A percentile compares a stretch with the other conserved stretches of the same genome.
phyloP scores from a whole-genome alignment of 2,329 filamentous ascomycete genomes.

The Hawksworthiomyces lignivorus region DNA sequence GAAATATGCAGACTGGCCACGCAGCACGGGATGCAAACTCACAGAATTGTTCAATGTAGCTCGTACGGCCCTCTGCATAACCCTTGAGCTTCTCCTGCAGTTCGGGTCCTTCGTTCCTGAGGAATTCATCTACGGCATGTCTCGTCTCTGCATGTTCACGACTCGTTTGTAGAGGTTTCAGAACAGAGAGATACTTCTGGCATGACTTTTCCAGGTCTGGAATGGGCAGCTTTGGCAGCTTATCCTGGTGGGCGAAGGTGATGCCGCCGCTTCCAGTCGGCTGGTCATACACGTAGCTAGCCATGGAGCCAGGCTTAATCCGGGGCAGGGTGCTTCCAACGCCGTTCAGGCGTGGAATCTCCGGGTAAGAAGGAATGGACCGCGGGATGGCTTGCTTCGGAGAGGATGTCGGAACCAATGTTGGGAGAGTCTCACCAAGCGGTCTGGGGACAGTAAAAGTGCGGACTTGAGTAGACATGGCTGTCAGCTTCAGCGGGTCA shows the following conservation, averaged over 20 bases:
- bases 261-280: conserved; percentile 57
- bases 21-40: too few relatives aligned
- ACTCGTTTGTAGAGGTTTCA: conserved; percentile 71
- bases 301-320: conserved; percentile 16
- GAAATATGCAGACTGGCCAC: too few relatives aligned
- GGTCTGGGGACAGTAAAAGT: conserved; percentile 64
- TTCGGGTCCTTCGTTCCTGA: conserved; percentile 70
- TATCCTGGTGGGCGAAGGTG: conserved; percentile 85
- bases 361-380: conserved; percentile 27
- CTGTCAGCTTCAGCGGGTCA: conserved; percentile 33
- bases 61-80: conserved; percentile 84
- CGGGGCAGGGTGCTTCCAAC: conserved; percentile 9
- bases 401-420: conserved; percentile 23
- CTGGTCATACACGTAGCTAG: conserved; percentile 36
- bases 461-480: conserved; percentile 58
- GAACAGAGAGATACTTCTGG: conserved; percentile 68
- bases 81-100: conserved; percentile 83
- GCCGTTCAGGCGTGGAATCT: conserved; percentile 25
- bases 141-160: conserved; percentile 79
- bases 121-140: conserved; percentile 73
- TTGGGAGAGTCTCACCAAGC: conserved; percentile 60
- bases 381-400: conserved; percentile 28
- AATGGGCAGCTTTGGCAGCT: conserved; percentile 84
- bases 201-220: conserved; percentile 75
- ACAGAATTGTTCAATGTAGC: conserved; percentile 99